These are phyloP conservation scores for Claviceps quebecensis DNA, from an alignment of 2,329 filamentous ascomycete genomes.

Conservation along the genomic window DNA sequence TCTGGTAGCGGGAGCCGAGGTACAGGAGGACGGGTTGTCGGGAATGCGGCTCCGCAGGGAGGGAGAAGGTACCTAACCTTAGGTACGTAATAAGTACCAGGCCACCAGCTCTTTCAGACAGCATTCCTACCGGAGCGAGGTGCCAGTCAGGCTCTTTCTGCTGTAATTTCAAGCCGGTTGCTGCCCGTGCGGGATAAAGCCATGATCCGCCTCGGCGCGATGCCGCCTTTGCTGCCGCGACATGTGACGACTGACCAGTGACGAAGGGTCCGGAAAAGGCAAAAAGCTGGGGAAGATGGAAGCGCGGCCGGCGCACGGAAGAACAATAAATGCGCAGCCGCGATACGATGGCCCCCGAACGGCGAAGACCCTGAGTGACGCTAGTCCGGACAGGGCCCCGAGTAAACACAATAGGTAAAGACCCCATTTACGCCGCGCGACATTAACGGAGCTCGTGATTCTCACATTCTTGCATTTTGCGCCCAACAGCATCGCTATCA, in stretches of 20 bases:
- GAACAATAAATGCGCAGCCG: constrained; percentile 5
- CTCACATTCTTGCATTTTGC: background rate
- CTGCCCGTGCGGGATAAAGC: background rate
- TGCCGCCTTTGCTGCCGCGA: background rate
- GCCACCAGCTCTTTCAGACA: background rate
- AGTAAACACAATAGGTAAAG: constrained; percentile 16
- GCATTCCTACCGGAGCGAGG: background rate
- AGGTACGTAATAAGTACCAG: too few relatives aligned
- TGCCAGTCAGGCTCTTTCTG: background rate
- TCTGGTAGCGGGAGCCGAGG: constrained; percentile 3
- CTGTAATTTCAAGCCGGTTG: background rate
- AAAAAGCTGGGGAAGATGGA: too few relatives aligned
- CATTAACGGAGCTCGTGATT: background rate
- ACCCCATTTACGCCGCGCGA: constrained; percentile 1
- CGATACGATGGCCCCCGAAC: background rate
- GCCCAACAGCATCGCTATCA: background rate
- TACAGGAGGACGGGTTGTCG: background rate
- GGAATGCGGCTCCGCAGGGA: background rate
- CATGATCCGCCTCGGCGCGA: background rate
- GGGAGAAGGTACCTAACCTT: background rate
- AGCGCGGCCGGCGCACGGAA: constrained; percentile 2
- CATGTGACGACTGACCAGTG: constrained; percentile 1
- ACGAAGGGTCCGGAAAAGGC: background rate
- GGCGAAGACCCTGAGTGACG: constrained; percentile 1
- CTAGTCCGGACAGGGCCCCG: constrained; percentile 12